Conservation (phyloP, 148 eudicot genomes). For the Heliosperma pusillum region DNA sequence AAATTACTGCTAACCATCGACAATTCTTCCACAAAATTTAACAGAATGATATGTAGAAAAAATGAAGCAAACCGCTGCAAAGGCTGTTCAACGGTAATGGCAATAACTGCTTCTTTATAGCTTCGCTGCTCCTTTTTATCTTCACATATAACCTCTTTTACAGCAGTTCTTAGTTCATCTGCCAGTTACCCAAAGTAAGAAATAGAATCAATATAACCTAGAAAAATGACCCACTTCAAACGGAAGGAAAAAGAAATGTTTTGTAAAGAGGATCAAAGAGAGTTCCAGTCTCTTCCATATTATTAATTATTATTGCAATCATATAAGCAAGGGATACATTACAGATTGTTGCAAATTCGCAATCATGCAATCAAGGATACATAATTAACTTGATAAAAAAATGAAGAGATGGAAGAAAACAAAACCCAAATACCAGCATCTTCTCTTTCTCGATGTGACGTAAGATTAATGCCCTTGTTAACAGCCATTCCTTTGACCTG, state of each 20-base stretch:
- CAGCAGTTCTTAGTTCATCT: conserved; percentile 90
- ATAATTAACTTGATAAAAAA: background rate
- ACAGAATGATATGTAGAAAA: background rate
- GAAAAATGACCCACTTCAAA: background rate
- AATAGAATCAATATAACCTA: background rate
- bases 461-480: conserved; percentile 66
- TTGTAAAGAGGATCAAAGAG: background rate
- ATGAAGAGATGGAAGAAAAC: background rate
- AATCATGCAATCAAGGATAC: background rate
- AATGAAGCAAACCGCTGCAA: conserved; percentile 53
- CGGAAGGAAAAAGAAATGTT: too few relatives aligned
- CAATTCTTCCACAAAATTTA: background rate
- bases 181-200: conserved; percentile 7
- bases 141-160: conserved; percentile 86
- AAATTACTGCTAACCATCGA: background rate
- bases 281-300: background rate
- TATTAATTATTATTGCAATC: background rate
- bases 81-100: conserved; percentile 88
- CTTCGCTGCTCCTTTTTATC: conserved; percentile 46
- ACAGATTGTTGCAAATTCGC: background rate
- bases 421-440: conserved; percentile 59
- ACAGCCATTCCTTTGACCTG: conserved; percentile 98
- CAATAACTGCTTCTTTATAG: conserved; percentile 77
- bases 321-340: background rate
- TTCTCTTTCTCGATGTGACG: conserved; percentile 68